Evolutionary conservation across 805 yeast species (phyloP).

Genomic region (Yamadazyma insecticola): DNA sequence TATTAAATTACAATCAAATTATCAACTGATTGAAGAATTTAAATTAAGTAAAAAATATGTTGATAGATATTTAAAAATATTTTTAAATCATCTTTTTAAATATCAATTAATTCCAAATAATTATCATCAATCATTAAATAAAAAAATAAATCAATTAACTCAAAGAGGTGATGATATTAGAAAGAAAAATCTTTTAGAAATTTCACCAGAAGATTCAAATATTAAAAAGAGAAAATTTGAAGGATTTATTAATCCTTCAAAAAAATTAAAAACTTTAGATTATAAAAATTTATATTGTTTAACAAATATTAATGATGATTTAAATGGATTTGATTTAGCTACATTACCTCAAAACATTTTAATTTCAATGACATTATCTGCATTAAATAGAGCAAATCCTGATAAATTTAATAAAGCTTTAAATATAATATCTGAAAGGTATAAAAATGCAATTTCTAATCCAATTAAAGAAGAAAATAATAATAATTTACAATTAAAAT

Average conservation of each 20-base stretch:
- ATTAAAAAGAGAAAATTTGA: constrained; percentile 37
- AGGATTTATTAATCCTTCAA: constrained; percentile 33
- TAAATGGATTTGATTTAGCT: constrained; percentile 67
- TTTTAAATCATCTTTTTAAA: constrained; percentile 34
- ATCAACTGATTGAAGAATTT: constrained; percentile 38
- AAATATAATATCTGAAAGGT: constrained; percentile 65
- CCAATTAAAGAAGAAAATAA: constrained; percentile 1
- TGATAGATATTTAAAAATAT: constrained; percentile 52
- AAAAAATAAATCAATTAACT: constrained; percentile 25
- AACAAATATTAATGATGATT: constrained; percentile 54
- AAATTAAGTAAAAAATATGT: constrained; percentile 59
- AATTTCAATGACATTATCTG: constrained; percentile 59
- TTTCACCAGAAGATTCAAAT: constrained; percentile 22
- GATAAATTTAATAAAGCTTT: constrained; percentile 59
- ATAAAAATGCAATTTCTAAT: constrained; percentile 33
- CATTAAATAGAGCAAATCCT: constrained; percentile 53
- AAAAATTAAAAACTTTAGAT: constrained; percentile 25
- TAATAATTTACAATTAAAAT: constrained; percentile 2
- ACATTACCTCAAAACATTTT: constrained; percentile 62
- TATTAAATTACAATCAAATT: constrained; percentile 49
- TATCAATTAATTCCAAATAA: constrained; percentile 32
- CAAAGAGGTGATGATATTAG: constrained; percentile 39
- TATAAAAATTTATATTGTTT: constrained; percentile 67
- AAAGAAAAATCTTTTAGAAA: constrained; percentile 31
- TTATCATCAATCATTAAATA: constrained; percentile 21